Percentiles rank a stretch among this genome's conserved stretches.
Conservation (phyloP, 1,139 yeast genomes). For the Entelexis paramagnoliae region DNA sequence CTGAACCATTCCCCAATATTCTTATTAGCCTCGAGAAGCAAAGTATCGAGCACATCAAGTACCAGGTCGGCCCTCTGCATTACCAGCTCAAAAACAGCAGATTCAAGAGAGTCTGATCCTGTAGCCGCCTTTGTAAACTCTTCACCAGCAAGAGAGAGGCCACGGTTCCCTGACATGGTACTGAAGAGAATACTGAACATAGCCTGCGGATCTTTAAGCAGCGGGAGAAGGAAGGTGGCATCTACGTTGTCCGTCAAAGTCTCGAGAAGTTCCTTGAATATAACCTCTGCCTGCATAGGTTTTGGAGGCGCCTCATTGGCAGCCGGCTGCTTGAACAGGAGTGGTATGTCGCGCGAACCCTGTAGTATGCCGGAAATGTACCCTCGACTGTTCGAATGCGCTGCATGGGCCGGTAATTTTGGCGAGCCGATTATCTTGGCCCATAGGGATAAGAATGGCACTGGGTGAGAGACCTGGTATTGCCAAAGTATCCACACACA, state of each 20-base stretch:
- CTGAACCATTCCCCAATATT: constrained; percentile 9
- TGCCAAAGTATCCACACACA: constrained; percentile 2
- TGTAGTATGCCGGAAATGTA: constrained; percentile 5
- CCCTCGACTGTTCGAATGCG: background rate
- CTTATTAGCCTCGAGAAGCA: constrained; percentile 2
- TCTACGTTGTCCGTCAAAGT: constrained; percentile 8
- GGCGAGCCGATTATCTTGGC: background rate
- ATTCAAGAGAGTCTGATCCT: constrained; percentile 4
- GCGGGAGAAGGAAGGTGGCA: background rate
- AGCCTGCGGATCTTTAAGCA: constrained; percentile 4
- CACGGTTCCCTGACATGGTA: constrained; percentile 15
- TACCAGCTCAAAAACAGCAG: background rate
- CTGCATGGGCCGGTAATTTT: background rate
- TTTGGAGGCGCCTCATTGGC: background rate
- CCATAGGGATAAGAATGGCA: background rate
- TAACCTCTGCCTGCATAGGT: background rate
- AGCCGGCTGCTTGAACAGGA: constrained; percentile 5
- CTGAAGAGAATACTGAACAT: background rate
- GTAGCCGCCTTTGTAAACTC: constrained; percentile 13
- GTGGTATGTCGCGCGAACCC: constrained; percentile 9
- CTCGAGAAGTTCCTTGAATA: constrained; percentile 13
- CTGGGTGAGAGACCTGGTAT: background rate
- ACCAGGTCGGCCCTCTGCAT: background rate
- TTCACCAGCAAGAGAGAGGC: constrained; percentile 10
- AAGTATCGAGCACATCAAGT: background rate